Conservation (phyloP, 345 rosid species). For the Populus pruinosa region DNA sequence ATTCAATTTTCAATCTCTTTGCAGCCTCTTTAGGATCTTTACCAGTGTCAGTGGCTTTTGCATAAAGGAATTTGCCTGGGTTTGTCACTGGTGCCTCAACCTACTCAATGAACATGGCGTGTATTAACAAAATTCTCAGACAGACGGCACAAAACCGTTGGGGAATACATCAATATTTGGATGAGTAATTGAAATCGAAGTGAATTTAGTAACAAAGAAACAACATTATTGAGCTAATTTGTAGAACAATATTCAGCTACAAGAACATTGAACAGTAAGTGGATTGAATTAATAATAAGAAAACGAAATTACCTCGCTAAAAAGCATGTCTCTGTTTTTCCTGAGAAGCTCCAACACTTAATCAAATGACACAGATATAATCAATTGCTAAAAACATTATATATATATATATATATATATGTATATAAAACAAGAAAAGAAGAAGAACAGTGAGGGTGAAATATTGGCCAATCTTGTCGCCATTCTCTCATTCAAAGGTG, state of each 20-base stretch:
- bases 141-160: not conserved
- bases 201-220: not conserved
- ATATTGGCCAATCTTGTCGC: not conserved
- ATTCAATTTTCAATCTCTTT: conserved; percentile 79
- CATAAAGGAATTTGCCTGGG: conserved; percentile 71
- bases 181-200: not conserved
- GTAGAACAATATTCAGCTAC: not conserved
- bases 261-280: not conserved
- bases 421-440: not conserved
- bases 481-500: not conserved
- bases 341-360: conserved; percentile 79
- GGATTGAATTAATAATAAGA: not conserved
- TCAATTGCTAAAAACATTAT: not conserved
- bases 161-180: not conserved
- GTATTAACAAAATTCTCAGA: not conserved
- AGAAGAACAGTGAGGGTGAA: not conserved
- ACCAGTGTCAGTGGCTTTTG: conserved; percentile 85
- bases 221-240: not conserved
- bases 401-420: too few relatives aligned
- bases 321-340: conserved; percentile 87
- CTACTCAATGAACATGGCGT: conserved; percentile 34
- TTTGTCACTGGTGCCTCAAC: conserved; percentile 57
- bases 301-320: conserved; percentile 53
- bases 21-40: conserved; percentile 75
- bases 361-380: not conserved